Percentiles rank a stretch among this genome's conserved stretches.
Evolutionary conservation across 108 stramenopile genomes (phyloP).

Genomic region (Cyclotella atomus): DNA sequence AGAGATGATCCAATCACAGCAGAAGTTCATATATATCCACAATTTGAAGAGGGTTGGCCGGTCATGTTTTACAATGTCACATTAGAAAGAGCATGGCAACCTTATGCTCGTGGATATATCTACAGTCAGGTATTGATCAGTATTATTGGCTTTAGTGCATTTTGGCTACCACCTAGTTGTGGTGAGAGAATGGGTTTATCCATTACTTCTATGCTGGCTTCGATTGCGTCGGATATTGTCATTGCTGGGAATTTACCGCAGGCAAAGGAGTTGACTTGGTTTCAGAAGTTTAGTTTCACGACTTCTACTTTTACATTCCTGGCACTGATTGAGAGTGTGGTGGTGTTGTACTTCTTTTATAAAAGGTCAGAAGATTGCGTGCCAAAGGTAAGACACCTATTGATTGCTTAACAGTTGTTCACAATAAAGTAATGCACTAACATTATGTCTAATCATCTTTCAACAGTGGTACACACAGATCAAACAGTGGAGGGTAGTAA

Average conservation of each 20-base stretch:
- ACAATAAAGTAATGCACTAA: conserved; percentile 1
- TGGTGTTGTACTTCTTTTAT: conserved; percentile 45
- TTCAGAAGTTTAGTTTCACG: conserved; percentile 33
- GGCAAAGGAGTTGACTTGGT: conserved; percentile 45
- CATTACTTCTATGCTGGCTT: conserved; percentile 49
- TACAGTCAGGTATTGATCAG: conserved; percentile 39
- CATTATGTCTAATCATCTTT: too few species aligned
- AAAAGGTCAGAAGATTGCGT: conserved; percentile 12
- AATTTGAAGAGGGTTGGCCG: conserved; percentile 47
- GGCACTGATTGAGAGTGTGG: conserved; percentile 42
- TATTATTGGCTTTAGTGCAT: conserved; percentile 37
- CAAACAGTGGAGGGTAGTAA: neutral
- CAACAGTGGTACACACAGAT: neutral
- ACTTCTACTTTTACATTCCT: conserved; percentile 27
- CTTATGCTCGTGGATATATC: conserved; percentile 51
- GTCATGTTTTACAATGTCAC: conserved; percentile 44
- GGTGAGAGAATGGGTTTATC: conserved; percentile 57
- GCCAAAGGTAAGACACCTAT: neutral
- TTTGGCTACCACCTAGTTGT: conserved; percentile 51
- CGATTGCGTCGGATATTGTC: conserved; percentile 50
- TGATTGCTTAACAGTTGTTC: neutral
- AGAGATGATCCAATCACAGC: conserved; percentile 11
- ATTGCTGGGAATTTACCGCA: conserved; percentile 41
- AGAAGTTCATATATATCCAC: conserved; percentile 29
- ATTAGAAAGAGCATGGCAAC: conserved; percentile 42